Evolutionary conservation across 169 alveolate genomes (phyloP), one percentile per base, ranked within the genome.

Genomic region (Plasmodium inui): DNA sequence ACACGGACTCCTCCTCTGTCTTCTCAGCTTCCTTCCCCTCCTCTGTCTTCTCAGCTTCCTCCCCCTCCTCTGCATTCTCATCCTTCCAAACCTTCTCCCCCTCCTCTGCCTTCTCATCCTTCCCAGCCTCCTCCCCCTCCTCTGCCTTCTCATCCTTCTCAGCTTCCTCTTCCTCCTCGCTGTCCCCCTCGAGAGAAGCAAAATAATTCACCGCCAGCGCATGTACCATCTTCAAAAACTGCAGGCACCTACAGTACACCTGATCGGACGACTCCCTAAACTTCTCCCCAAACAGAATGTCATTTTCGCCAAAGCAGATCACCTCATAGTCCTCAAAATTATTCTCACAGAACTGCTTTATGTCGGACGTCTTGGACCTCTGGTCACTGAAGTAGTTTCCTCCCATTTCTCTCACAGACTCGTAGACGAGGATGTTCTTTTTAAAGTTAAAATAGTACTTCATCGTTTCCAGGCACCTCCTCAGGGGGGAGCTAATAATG

Each of bases 241-340:
- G 94, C 82, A 89, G 26, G 14, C 94, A 89, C n/a, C 94, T 37
- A 19, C 88, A 89, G 50, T 57, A 79, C 22, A 89, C 83, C 73
- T 89, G 94, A 26, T 80, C 82, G n/a, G 94, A 26, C 9, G 94
- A 79, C 22, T 89, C 94, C 73, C 94, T 89, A 57, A 26, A 78
- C 79, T 80, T 89, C 6, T 67, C 53, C 3, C 55, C 89, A 19
- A 2, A 8, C 37, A 89, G 26, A 26, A 80, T 67, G 46, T 89
- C 94, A 7, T 79, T 39, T 39, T 89, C 89, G 6, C 94, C 94
- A 46, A 78, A 89, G 71, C 94, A 89, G 7, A 89, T 17, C 19
- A 89, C 17, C 82, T 89, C 94, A 61, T 89, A 89, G 34, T 89
- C 83, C 5, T 89, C 89, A 50, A 89, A 89, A 79, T 89, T 89